Base-by-base conservation (phyloP, 257 asterid genomes). In the Galeopsis tetrahit region DNA sequence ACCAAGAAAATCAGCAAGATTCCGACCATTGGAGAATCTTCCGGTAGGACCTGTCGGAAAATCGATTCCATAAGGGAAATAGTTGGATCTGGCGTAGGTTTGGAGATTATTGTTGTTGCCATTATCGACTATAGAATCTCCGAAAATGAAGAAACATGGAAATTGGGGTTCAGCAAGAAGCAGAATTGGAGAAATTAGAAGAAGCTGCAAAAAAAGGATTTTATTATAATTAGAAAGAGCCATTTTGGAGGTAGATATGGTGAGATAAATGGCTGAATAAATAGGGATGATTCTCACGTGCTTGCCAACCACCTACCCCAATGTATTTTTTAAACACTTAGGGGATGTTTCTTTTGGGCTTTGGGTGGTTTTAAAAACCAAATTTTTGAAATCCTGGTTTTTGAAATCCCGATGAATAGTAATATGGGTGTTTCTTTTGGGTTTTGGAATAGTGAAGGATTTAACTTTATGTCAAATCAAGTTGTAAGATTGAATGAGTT, bases 111-210 rank as follows among this genome's bases (percentile, higher is more conserved):
- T 79, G 59, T 86, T 86, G 62, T 86, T 83, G 56, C 88, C 88
- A 40, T 73, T 77, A 71, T 86, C 90, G 1, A 79, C 69, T 2
- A 70, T 1, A 0, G 88, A 81, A 68, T 81, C 90, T 1, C 88
- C 90, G 14, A 83, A 66, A 2, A 81, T 67, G 76, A 85, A 81
- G 35, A 59, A 70, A 35, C 90, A 85, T 1, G 90, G 86, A n/a
- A 72, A 85, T 73, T 68, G 65, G 0, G 77, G 77, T 17, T 67
- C 75, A 4, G 51, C 72, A 28, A 4, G n/a, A 32, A 58, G 40
- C 39, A n/a, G 40, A 10, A 8, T 32, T 58, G 64, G 42, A 9
- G 15, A 49, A 49, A 49, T 5, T 49, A 49, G 3, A 4, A 49
- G 53, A 6, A 46, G 13, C 13, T 2, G 3, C 9, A 44, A 9